phyloP scores from a whole-genome alignment of 1,139 yeast species.

The Yueomyces sp. region DNA sequence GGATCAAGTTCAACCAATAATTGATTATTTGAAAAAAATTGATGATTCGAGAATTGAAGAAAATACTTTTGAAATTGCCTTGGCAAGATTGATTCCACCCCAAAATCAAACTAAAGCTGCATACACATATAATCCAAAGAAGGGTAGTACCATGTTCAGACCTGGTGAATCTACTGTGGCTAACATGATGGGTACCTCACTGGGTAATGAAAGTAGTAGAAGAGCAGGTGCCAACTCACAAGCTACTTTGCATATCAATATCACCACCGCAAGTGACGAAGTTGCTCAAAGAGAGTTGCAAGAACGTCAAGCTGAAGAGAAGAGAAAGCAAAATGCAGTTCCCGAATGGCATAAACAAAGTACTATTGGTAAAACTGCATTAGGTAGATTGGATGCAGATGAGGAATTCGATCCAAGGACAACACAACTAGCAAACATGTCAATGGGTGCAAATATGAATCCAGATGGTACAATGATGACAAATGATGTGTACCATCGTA shows the following conservation, averaged over 20 bases:
- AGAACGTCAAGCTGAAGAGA: slow-evolving; percentile 59
- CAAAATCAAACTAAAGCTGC: slow-evolving; percentile 56
- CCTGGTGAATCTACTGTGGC: slow-evolving; percentile 24
- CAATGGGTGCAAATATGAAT: slow-evolving; percentile 5
- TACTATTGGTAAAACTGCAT: slow-evolving; percentile 58
- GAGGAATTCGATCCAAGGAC: slow-evolving; percentile 19
- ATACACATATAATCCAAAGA: slow-evolving; percentile 39
- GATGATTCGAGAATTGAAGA: slow-evolving; percentile 82
- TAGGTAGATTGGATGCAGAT: slow-evolving; percentile 42
- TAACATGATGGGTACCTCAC: slow-evolving; percentile 16
- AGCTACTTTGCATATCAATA: slow-evolving; percentile 77
- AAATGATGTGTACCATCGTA: slow-evolving; percentile 8
- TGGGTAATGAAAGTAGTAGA: slow-evolving; percentile 27
- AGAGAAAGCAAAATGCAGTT: slow-evolving; percentile 82
- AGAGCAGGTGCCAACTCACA: slow-evolving; percentile 31
- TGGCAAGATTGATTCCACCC: slow-evolving; percentile 74
- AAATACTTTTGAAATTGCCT: slow-evolving; percentile 71
- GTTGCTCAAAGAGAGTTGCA: slow-evolving; percentile 52
- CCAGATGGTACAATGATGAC: slow-evolving; percentile 4
- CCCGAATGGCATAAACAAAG: slow-evolving; percentile 94
- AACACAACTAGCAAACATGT: slow-evolving; percentile 11
- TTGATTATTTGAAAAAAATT: slow-evolving; percentile 67
- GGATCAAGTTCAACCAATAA: slow-evolving; percentile 83
- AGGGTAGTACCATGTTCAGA: slow-evolving; percentile 29
- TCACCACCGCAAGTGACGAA: slow-evolving; percentile 78